These are phyloP conservation scores for Spathaspora sp. DNA, from an alignment of 1,139 yeast species.

Conservation along the genomic window DNA sequence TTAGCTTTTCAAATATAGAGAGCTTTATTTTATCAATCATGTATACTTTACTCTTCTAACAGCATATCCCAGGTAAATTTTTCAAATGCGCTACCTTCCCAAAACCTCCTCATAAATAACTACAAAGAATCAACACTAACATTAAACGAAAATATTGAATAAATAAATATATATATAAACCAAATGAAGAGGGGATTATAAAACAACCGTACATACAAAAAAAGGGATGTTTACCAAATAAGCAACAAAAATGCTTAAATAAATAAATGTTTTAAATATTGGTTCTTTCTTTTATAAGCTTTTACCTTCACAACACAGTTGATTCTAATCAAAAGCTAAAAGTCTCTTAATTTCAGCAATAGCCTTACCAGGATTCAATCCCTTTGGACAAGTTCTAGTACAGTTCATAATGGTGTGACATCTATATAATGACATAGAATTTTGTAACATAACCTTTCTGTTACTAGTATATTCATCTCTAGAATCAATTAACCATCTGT, in stretches of 20 bases:
- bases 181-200: slow-evolving; percentile 3
- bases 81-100: background rate
- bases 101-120: background rate
- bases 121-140: background rate
- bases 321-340: slow-evolving; percentile 68
- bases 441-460: slow-evolving; percentile 90
- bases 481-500: slow-evolving; percentile 97
- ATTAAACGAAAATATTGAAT: slow-evolving; percentile 2
- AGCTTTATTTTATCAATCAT: slow-evolving; percentile 11
- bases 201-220: background rate
- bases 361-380: slow-evolving; percentile 96
- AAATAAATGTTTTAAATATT: background rate
- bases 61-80: background rate
- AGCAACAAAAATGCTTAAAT: background rate
- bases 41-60: background rate
- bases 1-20: slow-evolving; percentile 11
- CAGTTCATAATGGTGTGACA: slow-evolving; percentile 99
- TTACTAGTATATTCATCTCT: slow-evolving; percentile 85
- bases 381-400: slow-evolving; percentile 98
- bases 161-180: slow-evolving; percentile 5
- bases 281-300: background rate
- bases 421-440: slow-evolving; percentile 97
- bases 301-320: slow-evolving; percentile 1
- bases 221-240: background rate
- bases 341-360: slow-evolving; percentile 96